These are phyloP conservation scores for Xenoacremonium recifei DNA, from an alignment of 2,329 filamentous ascomycete genomes.

Conservation along the genomic window DNA sequence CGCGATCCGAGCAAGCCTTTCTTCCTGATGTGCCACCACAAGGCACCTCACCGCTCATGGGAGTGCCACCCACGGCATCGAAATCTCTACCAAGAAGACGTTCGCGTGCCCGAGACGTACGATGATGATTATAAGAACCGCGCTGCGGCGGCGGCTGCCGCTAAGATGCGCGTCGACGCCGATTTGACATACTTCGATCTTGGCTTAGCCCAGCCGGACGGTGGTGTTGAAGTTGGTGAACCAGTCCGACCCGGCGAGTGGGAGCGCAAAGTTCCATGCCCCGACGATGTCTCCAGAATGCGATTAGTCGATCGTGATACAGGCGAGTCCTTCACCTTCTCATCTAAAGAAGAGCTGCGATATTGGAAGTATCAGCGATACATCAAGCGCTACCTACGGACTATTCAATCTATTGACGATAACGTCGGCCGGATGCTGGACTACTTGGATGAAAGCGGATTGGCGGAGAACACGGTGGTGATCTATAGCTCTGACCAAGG, in stretches of 20 bases:
- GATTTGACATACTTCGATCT: constrained; percentile 52
- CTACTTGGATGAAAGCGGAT: constrained; percentile 37
- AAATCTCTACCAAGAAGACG: constrained; percentile 43
- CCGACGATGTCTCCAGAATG: constrained; percentile 14
- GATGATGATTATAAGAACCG: constrained; percentile 54
- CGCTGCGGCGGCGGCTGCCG: constrained; percentile 45
- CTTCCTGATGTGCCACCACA: constrained; percentile 57
- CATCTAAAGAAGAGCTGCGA: constrained; percentile 38
- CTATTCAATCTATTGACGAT: constrained; percentile 52
- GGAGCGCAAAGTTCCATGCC: constrained; percentile 25
- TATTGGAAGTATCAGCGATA: constrained; percentile 58
- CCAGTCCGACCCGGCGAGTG: constrained; percentile 25
- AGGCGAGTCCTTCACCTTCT: constrained; percentile 46
- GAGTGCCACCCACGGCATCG: constrained; percentile 49
- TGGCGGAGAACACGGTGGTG: constrained; percentile 47
- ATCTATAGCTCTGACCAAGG: constrained; percentile 56
- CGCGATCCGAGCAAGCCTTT: constrained; percentile 41
- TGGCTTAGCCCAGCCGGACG: constrained; percentile 51
- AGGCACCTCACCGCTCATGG: constrained; percentile 53
- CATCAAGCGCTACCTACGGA: constrained; percentile 54
- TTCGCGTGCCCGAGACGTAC: constrained; percentile 50
- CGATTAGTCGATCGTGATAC: constrained; percentile 45
- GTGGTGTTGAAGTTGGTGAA: constrained; percentile 38
- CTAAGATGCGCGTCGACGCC: constrained; percentile 51
- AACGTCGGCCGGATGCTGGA: constrained; percentile 49